Evolutionary conservation across 164 flowering plant species (phyloP), one percentile per base, ranked within the genome.

Genomic region (Echeveria elegans): DNA sequence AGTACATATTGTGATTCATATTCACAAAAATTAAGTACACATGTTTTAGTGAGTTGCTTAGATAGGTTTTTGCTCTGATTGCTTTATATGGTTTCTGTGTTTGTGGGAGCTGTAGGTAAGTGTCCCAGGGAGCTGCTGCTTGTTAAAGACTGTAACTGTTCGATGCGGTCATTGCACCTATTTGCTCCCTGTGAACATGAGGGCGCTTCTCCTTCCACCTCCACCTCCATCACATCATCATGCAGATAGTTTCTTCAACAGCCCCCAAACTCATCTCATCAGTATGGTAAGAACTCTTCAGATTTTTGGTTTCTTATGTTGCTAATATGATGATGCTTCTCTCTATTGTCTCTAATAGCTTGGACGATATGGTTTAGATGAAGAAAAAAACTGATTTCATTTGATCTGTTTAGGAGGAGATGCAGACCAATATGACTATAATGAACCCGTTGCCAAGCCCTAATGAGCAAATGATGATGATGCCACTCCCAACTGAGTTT

Each of bases 121-220:
- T 67, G 99, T 94, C 71, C 99, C 99, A 71, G 81, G 83, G 78
- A 75, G 76, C 65, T 89, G n/a, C n/a, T n/a, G 93, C 69, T 77
- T 94, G 82, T 87, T 87, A 85, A 88, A 88, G 89, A 91, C 88
- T 3, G 97, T 89, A 2, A 91, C 96, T 0, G 99, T 94, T 18
- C 78, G 97, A 83, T 94, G 99, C 38, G 99, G 99, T 5, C 96
- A 91, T 78, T 94, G 99, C 86, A 76, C 87, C 82, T 91, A 88
- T 72, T 87, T 94, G 37, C 80, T 91, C 56, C 82, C 96, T 0
- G 99, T 88, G 24, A 91, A 91, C 88, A 91, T 88, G 97, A 81
- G 92, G 8, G 89, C 68, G n/a, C 72, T 86, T 67, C 83, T 88
- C 38, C 82, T 86, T 28, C 94, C 92, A 28, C 87, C 70, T 31